Conservation (phyloP, 495 filamentous ascomycete species). For the Podospora anserina region DNA sequence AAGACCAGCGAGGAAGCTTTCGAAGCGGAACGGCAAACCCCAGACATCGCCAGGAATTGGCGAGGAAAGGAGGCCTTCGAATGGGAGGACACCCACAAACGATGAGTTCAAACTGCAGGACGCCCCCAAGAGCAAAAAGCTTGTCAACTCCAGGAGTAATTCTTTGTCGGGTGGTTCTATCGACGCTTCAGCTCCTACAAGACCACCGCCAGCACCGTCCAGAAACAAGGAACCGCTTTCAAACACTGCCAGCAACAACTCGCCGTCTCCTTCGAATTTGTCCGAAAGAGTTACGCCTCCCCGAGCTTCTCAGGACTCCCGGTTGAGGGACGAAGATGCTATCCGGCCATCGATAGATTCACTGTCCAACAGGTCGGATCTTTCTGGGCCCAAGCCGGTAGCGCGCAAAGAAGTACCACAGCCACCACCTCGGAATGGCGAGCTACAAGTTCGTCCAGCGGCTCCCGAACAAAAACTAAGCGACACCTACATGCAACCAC, state of each 20-base stretch:
- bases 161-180: slow-evolving; percentile 51
- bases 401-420: slow-evolving; percentile 48
- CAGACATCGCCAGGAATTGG: slow-evolving; percentile 41
- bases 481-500: slow-evolving; percentile 61
- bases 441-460: slow-evolving; percentile 31
- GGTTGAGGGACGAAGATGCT: slow-evolving; percentile 44
- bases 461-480: slow-evolving; percentile 45
- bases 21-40: slow-evolving; percentile 40
- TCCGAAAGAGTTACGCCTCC: slow-evolving; percentile 45
- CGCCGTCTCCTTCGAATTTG: slow-evolving; percentile 28
- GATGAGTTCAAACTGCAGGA: slow-evolving; percentile 74
- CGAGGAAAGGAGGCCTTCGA: slow-evolving; percentile 42
- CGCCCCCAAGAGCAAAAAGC: slow-evolving; percentile 65
- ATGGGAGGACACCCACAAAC: slow-evolving; percentile 27
- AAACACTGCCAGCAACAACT: slow-evolving; percentile 25
- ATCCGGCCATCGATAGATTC: slow-evolving; percentile 44
- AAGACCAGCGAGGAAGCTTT: slow-evolving; percentile 42
- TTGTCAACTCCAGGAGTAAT: slow-evolving; percentile 57
- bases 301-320: slow-evolving; percentile 49
- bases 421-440: slow-evolving; percentile 37
- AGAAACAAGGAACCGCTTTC: slow-evolving; percentile 33
- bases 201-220: slow-evolving; percentile 22
- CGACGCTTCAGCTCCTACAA: slow-evolving; percentile 30
- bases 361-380: slow-evolving; percentile 23
- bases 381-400: slow-evolving; percentile 36